These are phyloP conservation scores for button mushroom (Agaricus bisporus) DNA, from an alignment of 768 basidiomycete genomes.

Conservation along the genomic window DNA sequence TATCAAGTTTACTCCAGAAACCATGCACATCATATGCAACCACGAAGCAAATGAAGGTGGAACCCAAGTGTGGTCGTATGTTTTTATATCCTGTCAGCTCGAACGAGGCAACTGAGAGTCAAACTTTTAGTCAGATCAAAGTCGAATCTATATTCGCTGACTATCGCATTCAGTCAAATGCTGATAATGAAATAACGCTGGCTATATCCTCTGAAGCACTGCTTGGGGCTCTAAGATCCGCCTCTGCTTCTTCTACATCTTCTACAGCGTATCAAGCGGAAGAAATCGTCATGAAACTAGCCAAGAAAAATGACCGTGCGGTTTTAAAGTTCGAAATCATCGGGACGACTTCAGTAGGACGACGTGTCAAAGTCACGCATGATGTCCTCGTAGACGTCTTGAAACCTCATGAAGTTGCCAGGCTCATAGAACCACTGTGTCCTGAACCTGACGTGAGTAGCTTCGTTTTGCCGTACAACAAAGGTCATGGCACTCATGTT, in stretches of 20 bases:
- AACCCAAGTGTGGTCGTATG: slow-evolving; percentile 75
- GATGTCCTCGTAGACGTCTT: slow-evolving; percentile 81
- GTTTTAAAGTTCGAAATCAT: slow-evolving; percentile 73
- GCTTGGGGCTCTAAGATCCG: slow-evolving; percentile 65
- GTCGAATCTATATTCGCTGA: slow-evolving; percentile 61
- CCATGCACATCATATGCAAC: slow-evolving; percentile 81
- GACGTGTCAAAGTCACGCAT: slow-evolving; percentile 61
- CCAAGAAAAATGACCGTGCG: slow-evolving; percentile 80
- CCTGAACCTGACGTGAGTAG: slow-evolving; percentile 75
- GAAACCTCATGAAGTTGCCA: slow-evolving; percentile 66
- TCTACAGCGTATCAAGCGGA: slow-evolving; percentile 45
- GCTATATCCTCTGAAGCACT: slow-evolving; percentile 70
- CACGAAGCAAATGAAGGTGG: slow-evolving; percentile 75
- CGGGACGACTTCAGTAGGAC: slow-evolving; percentile 57
- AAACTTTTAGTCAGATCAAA: slow-evolving; percentile 47
- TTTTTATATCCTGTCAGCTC: not conserved
- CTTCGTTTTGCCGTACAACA: not conserved
- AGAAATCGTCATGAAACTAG: slow-evolving; percentile 76
- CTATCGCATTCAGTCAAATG: slow-evolving; percentile 85
- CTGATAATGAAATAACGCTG: slow-evolving; percentile 75
- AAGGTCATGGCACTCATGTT: not conserved
- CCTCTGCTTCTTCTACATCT: slow-evolving; percentile 38
- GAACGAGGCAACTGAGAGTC: not conserved
- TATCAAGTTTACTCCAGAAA: slow-evolving; percentile 68
- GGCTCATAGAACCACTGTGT: slow-evolving; percentile 74